A percentile compares a stretch with the other conserved stretches of the same genome.
These are phyloP conservation scores for Ajuga reptans DNA, from an alignment of 305 asterid genomes.

Conservation along the genomic window DNA sequence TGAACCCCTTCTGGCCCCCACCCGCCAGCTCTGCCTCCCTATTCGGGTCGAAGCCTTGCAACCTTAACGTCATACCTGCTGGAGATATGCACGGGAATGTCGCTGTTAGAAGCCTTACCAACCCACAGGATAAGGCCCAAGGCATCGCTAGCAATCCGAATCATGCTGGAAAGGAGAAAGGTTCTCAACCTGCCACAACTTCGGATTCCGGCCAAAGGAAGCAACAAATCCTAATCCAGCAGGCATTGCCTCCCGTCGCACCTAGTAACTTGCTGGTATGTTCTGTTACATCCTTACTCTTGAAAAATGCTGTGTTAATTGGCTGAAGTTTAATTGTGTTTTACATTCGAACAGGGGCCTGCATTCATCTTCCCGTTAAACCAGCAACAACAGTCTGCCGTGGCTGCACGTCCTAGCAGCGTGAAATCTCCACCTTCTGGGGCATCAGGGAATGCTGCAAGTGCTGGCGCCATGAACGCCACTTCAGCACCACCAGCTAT, in stretches of 20 bases:
- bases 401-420: constrained; percentile 49
- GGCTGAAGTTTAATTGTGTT: not conserved
- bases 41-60: constrained; percentile 39
- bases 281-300: not conserved
- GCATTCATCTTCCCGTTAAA: constrained; percentile 78
- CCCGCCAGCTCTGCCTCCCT: constrained; percentile 56
- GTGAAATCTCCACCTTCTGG: constrained; percentile 38
- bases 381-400: constrained; percentile 67
- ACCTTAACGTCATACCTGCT: constrained; percentile 44
- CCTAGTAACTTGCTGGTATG: constrained; percentile 71
- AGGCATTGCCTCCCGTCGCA: constrained; percentile 69
- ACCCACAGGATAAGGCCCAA: constrained; percentile 52
- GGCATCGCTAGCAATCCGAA: constrained; percentile 32
- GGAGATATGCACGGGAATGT: constrained; percentile 45
- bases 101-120: constrained; percentile 32
- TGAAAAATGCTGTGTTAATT: not conserved
- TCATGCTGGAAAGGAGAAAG: constrained; percentile 54
- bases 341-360: constrained; percentile 52
- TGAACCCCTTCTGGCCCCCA: constrained; percentile 71
- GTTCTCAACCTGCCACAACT: constrained; percentile 38
- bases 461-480: constrained; percentile 29
- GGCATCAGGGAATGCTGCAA: constrained; percentile 33
- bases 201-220: constrained; percentile 66
- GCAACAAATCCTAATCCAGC: constrained; percentile 80
- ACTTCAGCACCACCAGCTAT: constrained; percentile 43